Percentiles rank a stretch among this genome's conserved stretches.
phyloP scores from a whole-genome alignment of 495 filamentous ascomycete species.

The Darksidea phi region DNA sequence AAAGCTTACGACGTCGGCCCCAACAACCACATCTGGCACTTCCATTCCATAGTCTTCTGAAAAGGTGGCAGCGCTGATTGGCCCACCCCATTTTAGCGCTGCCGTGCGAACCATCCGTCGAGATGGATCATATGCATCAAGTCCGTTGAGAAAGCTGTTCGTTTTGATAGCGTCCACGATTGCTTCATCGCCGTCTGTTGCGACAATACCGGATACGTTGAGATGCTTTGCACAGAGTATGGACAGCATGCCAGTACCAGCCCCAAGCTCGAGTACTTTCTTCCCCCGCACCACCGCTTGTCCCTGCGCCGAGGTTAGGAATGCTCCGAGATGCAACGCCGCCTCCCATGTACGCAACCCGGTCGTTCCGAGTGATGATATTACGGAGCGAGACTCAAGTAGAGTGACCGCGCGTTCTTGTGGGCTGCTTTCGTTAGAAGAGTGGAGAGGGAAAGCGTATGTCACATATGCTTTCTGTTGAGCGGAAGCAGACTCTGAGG shows the following conservation, averaged over 20 bases:
- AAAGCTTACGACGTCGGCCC: conserved; percentile 44
- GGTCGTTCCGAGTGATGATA: conserved; percentile 75
- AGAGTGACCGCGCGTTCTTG: conserved; percentile 51
- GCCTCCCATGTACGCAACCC: conserved; percentile 94
- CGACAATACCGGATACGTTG: conserved; percentile 59
- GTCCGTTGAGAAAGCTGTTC: conserved; percentile 66
- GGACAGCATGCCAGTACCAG: conserved; percentile 83
- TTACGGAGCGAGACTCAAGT: conserved; percentile 69
- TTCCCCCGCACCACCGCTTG: conserved; percentile 53
- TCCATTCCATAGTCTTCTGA: conserved; percentile 34
- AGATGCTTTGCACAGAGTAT: conserved; percentile 78
- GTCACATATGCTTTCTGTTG: conserved; percentile 75
- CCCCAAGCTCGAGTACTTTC: conserved; percentile 78
- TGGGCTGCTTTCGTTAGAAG: not conserved
- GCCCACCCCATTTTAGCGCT: conserved; percentile 60
- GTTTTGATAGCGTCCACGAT: conserved; percentile 67
- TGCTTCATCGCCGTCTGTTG: conserved; percentile 77
- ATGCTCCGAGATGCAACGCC: conserved; percentile 77
- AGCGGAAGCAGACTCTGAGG: conserved; percentile 59
- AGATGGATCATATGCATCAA: conserved; percentile 41
- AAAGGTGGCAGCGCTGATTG: conserved; percentile 25
- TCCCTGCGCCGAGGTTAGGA: conserved; percentile 50
- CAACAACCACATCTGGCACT: conserved; percentile 40
- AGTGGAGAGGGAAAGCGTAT: conserved; percentile 50
- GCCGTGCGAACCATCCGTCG: conserved; percentile 46